Evolutionary conservation across 106 monocot species (phyloP), one percentile per base, ranked within the genome.

Genomic region (Apostasia shenzhenica): DNA sequence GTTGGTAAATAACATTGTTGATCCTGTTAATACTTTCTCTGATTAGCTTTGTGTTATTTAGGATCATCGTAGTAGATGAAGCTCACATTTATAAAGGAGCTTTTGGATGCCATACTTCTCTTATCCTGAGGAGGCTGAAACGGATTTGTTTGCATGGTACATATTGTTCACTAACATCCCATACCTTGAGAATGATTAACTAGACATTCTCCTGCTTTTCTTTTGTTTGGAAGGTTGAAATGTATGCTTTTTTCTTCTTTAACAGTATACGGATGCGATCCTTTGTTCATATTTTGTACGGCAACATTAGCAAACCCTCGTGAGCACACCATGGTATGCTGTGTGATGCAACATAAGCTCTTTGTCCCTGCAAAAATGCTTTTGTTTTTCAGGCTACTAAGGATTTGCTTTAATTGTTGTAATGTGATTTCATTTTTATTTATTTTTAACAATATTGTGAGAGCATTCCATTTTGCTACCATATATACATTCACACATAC

Each of bases 251-350:
- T 53, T 67, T 71, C 53, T 26, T 37, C 52, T 76, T 56, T 42
- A 81, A 70, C 88, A 95, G 91, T 83, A 47, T 89, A 97, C 81
- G 89, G 89, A 7, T 81, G 75, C 67, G 70, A 81, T 68, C 92
- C 97, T 51, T 84, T 82, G 40, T 97, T 97, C 75, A 81, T 97
- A 68, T 92, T 97, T 57, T 87, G 84, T 70, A 97, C 89, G n/a
- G 97, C 97, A 51, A 97, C 97, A 14, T 92, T 84, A 66, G 97
- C 86, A 64, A 92, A 97, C 49, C 97, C 97, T 48, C 73, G 79
- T 60, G 92, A 97, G 68, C 97, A 97, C 86, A 82, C 84, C 43
- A 87, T 97, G 97, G 95, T 95, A 91, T 72, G 81, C 47, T 69
- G 3, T 6, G 3, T 42, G 6, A 14, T 63, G 62, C 43, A 63